Conservation (phyloP, 1,284 basidiomycete genomes). For the Golubevia sp. region DNA sequence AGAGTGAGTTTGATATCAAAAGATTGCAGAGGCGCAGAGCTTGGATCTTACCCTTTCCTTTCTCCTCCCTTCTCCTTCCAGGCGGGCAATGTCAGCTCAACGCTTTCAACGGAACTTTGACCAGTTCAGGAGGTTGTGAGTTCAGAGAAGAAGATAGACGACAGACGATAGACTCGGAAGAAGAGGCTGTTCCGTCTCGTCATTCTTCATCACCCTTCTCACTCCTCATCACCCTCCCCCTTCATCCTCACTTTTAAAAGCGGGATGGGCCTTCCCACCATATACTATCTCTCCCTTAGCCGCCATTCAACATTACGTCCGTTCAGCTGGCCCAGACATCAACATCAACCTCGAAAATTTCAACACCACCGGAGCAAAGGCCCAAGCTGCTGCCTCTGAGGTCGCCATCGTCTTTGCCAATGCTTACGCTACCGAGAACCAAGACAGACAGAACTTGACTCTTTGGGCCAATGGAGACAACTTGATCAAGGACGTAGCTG, state of each 20-base stretch:
- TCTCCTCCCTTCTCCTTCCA: no score
- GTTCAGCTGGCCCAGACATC: slow-evolving; percentile 16
- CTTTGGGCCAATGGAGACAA: slow-evolving; percentile 20
- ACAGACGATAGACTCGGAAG: neutral
- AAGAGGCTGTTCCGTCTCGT: neutral
- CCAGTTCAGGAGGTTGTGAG: slow-evolving; percentile 64
- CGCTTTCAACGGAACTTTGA: slow-evolving; percentile 32
- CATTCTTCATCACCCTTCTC: neutral
- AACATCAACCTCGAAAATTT: slow-evolving; percentile 22
- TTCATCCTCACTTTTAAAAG: no score
- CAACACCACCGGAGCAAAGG: neutral
- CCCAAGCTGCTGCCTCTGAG: slow-evolving; percentile 15
- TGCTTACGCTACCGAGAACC: slow-evolving; percentile 21
- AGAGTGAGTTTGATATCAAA: no score
- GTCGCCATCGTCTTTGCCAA: slow-evolving; percentile 28
- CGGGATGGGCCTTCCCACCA: slow-evolving; percentile 4
- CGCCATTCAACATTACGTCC: slow-evolving; percentile 16
- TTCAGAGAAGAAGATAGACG: slow-evolving; percentile 42
- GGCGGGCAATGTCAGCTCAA: slow-evolving; percentile 17
- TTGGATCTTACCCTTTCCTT: no score
- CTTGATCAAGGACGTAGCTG: slow-evolving; percentile 23
- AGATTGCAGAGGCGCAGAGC: no score
- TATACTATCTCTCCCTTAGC: slow-evolving; percentile 43
- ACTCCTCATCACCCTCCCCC: neutral
- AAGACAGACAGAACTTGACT: slow-evolving; percentile 18